Evolutionary conservation across 2,329 filamentous ascomycete genomes (phyloP).

Genomic region (Colletotrichum sp.): DNA sequence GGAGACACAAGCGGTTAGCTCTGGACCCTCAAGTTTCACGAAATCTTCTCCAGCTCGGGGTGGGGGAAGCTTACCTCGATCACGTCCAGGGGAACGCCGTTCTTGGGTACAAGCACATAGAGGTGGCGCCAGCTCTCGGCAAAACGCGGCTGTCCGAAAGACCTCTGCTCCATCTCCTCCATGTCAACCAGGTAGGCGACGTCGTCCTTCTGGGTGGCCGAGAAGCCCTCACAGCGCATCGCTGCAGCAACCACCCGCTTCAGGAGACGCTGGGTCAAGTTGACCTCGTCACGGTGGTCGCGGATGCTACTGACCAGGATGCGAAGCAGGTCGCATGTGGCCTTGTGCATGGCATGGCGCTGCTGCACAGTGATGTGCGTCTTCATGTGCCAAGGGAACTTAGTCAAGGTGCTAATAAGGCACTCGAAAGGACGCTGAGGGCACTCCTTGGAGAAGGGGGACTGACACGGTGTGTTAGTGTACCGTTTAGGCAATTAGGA

Average conservation of each 20-base stretch:
- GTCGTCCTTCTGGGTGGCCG: slow-evolving; percentile 65
- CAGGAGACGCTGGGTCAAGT: slow-evolving; percentile 58
- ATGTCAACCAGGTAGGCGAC: slow-evolving; percentile 51
- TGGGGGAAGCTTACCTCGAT: slow-evolving; percentile 52
- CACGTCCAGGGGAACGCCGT: slow-evolving; percentile 53
- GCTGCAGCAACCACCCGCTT: slow-evolving; percentile 57
- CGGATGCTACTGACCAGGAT: slow-evolving; percentile 22
- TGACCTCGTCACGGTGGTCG: slow-evolving; percentile 40
- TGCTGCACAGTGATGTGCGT: slow-evolving; percentile 62
- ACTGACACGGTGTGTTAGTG: slow-evolving; percentile 41
- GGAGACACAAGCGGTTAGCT: slow-evolving; percentile 20
- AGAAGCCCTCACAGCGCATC: slow-evolving; percentile 66
- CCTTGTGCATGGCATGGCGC: slow-evolving; percentile 56
- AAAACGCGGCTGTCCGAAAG: slow-evolving; percentile 53
- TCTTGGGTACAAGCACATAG: slow-evolving; percentile 57
- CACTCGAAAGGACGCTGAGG: slow-evolving; percentile 70
- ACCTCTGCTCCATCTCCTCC: slow-evolving; percentile 34
- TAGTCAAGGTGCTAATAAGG: slow-evolving; percentile 66
- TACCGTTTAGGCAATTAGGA: not conserved
- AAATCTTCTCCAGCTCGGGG: not conserved
- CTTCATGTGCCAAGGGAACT: slow-evolving; percentile 68
- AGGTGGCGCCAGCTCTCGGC: slow-evolving; percentile 57
- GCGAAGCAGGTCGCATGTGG: slow-evolving; percentile 52
- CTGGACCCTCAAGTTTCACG: not conserved
- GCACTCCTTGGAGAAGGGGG: slow-evolving; percentile 63